phyloP scores from a whole-genome alignment of 768 basidiomycete genomes.

The Phanerodontia chrysosporium region DNA sequence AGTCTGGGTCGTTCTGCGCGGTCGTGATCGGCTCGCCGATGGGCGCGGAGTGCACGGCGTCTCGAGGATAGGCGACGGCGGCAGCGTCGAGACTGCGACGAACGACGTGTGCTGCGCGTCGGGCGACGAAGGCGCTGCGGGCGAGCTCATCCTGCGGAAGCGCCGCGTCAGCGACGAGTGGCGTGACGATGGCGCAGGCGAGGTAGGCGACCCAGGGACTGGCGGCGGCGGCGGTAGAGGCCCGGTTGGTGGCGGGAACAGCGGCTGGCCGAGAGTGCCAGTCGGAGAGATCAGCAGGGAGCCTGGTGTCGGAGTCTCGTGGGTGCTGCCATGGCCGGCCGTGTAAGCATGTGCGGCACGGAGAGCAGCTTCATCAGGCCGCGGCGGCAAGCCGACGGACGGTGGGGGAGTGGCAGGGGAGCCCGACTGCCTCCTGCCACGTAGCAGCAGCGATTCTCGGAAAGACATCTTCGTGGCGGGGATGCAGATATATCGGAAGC shows the following conservation, averaged over 20 bases:
- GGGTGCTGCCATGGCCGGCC: slow-evolving; percentile 22
- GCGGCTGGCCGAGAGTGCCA: slow-evolving; percentile 35
- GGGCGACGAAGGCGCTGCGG: slow-evolving; percentile 25
- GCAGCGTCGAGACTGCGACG: slow-evolving; percentile 10
- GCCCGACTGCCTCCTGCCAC: slow-evolving; percentile 37
- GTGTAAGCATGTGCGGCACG: slow-evolving; percentile 18
- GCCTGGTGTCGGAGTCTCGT: slow-evolving; percentile 5
- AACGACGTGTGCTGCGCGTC: slow-evolving; percentile 18
- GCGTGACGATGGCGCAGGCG: slow-evolving; percentile 15
- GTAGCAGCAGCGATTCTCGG: slow-evolving; percentile 55
- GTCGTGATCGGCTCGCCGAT: slow-evolving; percentile 61
- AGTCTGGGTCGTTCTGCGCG: slow-evolving; percentile 52
- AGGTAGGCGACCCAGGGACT: slow-evolving; percentile 15
- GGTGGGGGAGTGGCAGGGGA: slow-evolving; percentile 53
- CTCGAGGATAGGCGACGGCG: slow-evolving; percentile 22
- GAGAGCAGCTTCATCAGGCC: slow-evolving; percentile 51
- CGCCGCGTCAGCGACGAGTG: slow-evolving; percentile 47
- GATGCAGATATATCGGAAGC: slow-evolving; percentile 25
- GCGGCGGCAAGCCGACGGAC: slow-evolving; percentile 53
- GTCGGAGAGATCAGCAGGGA: slow-evolving; percentile 44
- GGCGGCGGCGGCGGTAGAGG: slow-evolving; percentile 35
- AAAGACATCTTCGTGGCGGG: slow-evolving; percentile 31
- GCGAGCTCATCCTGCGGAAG: slow-evolving; percentile 63
- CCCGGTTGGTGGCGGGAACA: slow-evolving; percentile 41
- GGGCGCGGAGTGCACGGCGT: slow-evolving; percentile 38